A percentile compares a stretch with the other conserved stretches of the same genome.
phyloP scores from a whole-genome alignment of 106 monocot species.

The Cymbidium sinense region DNA sequence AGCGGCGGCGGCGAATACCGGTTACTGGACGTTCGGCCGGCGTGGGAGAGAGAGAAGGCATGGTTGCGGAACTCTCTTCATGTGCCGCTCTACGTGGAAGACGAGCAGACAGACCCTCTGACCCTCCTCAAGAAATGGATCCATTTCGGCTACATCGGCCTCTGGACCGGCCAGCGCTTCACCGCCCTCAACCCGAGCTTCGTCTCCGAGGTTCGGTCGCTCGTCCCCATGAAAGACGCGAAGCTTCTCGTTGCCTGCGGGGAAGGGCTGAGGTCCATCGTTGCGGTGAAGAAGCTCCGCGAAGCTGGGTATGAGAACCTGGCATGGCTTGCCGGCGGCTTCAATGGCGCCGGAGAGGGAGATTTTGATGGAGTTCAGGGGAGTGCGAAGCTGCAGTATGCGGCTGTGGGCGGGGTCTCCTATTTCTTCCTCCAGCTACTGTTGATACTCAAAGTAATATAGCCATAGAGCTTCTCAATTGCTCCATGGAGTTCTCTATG shows the following conservation, averaged over 20 bases:
- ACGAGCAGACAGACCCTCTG: slow-evolving; percentile 46
- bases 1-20: slow-evolving; percentile 38
- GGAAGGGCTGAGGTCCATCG: slow-evolving; percentile 82
- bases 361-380: slow-evolving; percentile 67
- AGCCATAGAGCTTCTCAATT: not conserved
- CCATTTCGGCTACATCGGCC: slow-evolving; percentile 86
- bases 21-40: slow-evolving; percentile 73
- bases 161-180: slow-evolving; percentile 81
- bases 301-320: slow-evolving; percentile 72
- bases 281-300: slow-evolving; percentile 55
- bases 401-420: slow-evolving; percentile 81
- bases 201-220: slow-evolving; percentile 41
- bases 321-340: slow-evolving; percentile 85
- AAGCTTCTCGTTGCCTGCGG: slow-evolving; percentile 93
- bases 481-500: not conserved
- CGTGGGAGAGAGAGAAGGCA: slow-evolving; percentile 83
- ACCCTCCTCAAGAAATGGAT: slow-evolving; percentile 84
- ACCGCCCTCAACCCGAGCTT: slow-evolving; percentile 62
- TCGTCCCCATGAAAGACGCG: slow-evolving; percentile 39
- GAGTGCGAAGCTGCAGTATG: slow-evolving; percentile 61
- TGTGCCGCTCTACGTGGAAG: slow-evolving; percentile 82
- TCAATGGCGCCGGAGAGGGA: slow-evolving; percentile 33
- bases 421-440: slow-evolving; percentile 75
- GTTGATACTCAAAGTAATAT: slow-evolving; percentile 38
- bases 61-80: slow-evolving; percentile 53